phyloP scores from a whole-genome alignment of 1,139 yeast species.

The Saccharomyces uvarum region DNA sequence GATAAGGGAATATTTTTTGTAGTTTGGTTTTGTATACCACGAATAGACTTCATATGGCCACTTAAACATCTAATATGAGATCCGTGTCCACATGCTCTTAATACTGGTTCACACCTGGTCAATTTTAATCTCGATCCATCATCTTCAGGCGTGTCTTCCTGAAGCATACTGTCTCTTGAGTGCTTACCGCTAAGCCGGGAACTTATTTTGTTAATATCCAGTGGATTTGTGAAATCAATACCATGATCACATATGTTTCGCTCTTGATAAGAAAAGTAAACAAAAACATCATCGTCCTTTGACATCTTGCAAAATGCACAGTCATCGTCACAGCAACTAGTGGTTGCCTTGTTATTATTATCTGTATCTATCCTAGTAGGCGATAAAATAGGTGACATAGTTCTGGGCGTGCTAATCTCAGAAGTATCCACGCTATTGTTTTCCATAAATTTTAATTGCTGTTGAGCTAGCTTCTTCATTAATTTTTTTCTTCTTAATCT shows the following conservation, averaged over 20 bases:
- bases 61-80: conserved; percentile 78
- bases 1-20: conserved; percentile 80
- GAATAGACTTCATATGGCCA: conserved; percentile 49
- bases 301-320: conserved; percentile 90
- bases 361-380: conserved; percentile 18
- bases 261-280: conserved; percentile 28
- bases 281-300: conserved; percentile 64
- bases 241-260: conserved; percentile 23
- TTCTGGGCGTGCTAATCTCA: conserved; percentile 34
- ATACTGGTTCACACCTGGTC: conserved; percentile 36
- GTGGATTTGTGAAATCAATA: conserved; percentile 8
- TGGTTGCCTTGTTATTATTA: conserved; percentile 52
- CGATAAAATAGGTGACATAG: conserved; percentile 26
- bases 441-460: conserved; percentile 63
- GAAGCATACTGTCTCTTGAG: background rate
- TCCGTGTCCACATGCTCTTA: conserved; percentile 90
- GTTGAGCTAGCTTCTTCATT: conserved; percentile 69
- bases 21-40: conserved; percentile 58
- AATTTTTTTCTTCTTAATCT: conserved; percentile 64
- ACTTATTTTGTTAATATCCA: background rate
- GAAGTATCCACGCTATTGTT: conserved; percentile 36
- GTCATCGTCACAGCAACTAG: conserved; percentile 47
- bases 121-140: background rate
- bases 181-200: background rate
- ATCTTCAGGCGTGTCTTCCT: background rate